These are phyloP conservation scores for Xylariaceae sp. DNA, from an alignment of 2,329 filamentous ascomycete species.

Conservation along the genomic window DNA sequence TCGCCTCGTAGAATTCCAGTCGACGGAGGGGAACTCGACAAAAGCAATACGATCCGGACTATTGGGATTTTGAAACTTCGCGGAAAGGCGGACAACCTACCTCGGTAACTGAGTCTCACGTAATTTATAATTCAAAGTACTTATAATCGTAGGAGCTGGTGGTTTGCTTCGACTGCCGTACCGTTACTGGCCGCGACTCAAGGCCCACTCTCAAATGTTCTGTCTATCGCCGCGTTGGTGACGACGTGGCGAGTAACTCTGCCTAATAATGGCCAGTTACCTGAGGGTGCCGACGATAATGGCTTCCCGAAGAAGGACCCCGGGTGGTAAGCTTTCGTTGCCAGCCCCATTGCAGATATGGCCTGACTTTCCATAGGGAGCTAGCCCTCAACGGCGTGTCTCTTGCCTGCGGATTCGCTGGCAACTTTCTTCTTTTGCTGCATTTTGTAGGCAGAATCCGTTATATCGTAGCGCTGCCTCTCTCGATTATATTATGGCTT, in stretches of 20 bases:
- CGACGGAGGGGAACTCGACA: not conserved
- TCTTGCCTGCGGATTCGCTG: conserved; percentile 12
- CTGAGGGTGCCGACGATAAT: conserved; percentile 1
- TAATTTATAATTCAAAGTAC: no score
- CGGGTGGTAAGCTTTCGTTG: conserved; percentile 4
- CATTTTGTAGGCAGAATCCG: conserved; percentile 15
- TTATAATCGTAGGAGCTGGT: conserved; percentile 13
- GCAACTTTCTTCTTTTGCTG: conserved; percentile 14
- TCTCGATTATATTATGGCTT: conserved; percentile 15
- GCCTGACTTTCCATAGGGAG: conserved; percentile 12
- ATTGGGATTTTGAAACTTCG: conserved; percentile 5
- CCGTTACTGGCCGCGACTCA: conserved; percentile 17
- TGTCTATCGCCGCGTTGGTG: conserved; percentile 13
- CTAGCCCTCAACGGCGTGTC: conserved; percentile 17
- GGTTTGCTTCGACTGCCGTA: conserved; percentile 19
- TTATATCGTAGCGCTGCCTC: conserved; percentile 11
- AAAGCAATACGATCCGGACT: conserved; percentile 1
- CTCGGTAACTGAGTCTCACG: no score
- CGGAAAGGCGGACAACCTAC: conserved; percentile 7
- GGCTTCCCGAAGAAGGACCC: conserved; percentile 1
- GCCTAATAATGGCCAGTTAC: conserved; percentile 9
- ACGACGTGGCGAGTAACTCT: conserved; percentile 8
- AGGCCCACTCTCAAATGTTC: conserved; percentile 10
- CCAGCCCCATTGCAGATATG: not conserved
- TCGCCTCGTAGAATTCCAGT: no score